These are phyloP conservation scores for Penicillium crustosum DNA, from an alignment of 2,329 filamentous ascomycete species.

Conservation along the genomic window DNA sequence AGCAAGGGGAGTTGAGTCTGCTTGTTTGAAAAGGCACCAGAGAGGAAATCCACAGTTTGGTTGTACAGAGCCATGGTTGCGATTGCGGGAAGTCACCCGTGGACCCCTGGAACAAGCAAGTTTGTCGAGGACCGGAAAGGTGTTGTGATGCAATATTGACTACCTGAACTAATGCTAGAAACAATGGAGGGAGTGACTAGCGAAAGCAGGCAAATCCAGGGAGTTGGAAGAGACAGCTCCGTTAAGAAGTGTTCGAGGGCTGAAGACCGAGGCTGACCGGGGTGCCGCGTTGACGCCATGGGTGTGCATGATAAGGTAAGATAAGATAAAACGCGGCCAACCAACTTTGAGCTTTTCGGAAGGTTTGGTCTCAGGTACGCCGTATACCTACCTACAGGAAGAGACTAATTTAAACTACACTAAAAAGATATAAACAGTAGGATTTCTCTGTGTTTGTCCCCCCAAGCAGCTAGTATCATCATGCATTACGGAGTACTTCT, in stretches of 20 bases:
- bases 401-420: too few relatives aligned
- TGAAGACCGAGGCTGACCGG: slow-evolving; percentile 3
- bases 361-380: too few relatives aligned
- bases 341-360: too few relatives aligned
- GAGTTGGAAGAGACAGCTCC: neutral
- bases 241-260: neutral
- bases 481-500: too few relatives aligned
- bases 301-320: neutral
- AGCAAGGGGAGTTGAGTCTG: slow-evolving; percentile 35
- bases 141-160: neutral
- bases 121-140: neutral
- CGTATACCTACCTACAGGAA: too few relatives aligned
- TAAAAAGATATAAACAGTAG: too few relatives aligned
- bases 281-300: neutral
- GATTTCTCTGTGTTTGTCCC: too few relatives aligned
- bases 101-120: neutral
- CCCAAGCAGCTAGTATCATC: too few relatives aligned
- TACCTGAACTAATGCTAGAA: too few relatives aligned
- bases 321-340: neutral
- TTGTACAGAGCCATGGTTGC: slow-evolving; percentile 37
- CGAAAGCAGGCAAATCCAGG: neutral
- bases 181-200: neutral
- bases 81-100: slow-evolving; percentile 1
- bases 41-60: slow-evolving; percentile 36
- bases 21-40: slow-evolving; percentile 32